Evolutionary conservation across 345 rosid species (phyloP).

Genomic region (Pugionium cornutum): DNA sequence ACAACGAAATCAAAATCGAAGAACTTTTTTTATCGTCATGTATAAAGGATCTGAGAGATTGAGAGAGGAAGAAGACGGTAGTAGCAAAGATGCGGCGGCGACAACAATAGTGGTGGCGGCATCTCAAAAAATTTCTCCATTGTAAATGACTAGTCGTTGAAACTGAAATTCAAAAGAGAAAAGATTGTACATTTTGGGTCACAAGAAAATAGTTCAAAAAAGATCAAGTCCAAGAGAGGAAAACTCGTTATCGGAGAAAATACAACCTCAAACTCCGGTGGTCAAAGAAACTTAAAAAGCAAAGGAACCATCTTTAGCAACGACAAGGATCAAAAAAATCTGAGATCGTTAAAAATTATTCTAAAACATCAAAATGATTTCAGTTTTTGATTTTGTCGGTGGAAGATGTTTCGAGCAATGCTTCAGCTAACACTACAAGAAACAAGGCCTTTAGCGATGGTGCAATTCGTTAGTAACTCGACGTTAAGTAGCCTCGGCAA

Average conservation of each 20-base stretch:
- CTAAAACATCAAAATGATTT: constrained; percentile 58
- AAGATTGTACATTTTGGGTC: constrained; percentile 55
- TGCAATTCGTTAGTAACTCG: too few species aligned
- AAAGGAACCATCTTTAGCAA: constrained; percentile 33
- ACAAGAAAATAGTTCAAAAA: constrained; percentile 55
- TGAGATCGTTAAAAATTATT: constrained; percentile 38
- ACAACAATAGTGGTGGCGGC: too few species aligned
- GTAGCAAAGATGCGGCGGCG: too few species aligned
- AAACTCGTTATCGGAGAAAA: constrained; percentile 42
- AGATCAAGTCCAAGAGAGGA: constrained; percentile 67
- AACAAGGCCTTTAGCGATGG: too few species aligned
- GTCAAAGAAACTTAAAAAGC: constrained; percentile 51
- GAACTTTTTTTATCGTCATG: too few species aligned
- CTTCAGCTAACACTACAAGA: too few species aligned
- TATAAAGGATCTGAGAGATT: too few species aligned
- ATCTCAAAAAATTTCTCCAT: background rate
- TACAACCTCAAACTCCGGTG: constrained; percentile 41
- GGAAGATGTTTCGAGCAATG: too few species aligned
- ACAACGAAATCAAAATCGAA: too few species aligned
- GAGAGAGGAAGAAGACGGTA: too few species aligned
- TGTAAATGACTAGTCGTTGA: constrained; percentile 36
- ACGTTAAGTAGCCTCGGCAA: too few species aligned
- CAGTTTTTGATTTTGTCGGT: too few species aligned
- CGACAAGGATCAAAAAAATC: constrained; percentile 27
- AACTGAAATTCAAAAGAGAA: constrained; percentile 65